Conservation (phyloP, 2,329 filamentous ascomycete genomes). For the Didymella glomerata region DNA sequence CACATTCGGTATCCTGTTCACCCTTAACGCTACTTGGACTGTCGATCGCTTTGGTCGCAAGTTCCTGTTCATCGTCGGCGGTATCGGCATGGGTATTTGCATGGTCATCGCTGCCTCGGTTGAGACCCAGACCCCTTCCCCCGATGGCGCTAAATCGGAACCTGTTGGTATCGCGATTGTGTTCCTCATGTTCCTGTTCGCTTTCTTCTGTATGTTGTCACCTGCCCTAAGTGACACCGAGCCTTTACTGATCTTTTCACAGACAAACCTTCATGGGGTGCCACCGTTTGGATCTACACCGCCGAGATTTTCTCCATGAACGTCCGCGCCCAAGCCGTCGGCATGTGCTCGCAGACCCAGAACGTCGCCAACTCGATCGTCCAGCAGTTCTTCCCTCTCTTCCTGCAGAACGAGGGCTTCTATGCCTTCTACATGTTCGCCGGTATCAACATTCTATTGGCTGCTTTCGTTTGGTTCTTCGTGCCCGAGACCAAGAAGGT, state of each 20-base stretch:
- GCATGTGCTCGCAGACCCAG: slow-evolving; percentile 66
- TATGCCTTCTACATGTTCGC: slow-evolving; percentile 66
- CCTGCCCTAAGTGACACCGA: not conserved
- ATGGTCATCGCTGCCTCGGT: slow-evolving; percentile 72
- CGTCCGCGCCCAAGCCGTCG: slow-evolving; percentile 74
- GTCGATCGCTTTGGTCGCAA: slow-evolving; percentile 76
- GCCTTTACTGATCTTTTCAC: slow-evolving; percentile 33
- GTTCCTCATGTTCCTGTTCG: slow-evolving; percentile 72
- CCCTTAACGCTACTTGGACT: slow-evolving; percentile 76
- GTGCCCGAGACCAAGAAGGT: slow-evolving; percentile 57
- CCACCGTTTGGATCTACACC: slow-evolving; percentile 76
- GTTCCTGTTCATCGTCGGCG: slow-evolving; percentile 73
- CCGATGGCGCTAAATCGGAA: slow-evolving; percentile 63
- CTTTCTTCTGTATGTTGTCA: slow-evolving; percentile 63
- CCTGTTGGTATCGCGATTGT: slow-evolving; percentile 73
- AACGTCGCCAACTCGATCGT: slow-evolving; percentile 73
- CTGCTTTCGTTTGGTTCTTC: slow-evolving; percentile 54
- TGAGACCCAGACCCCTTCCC: slow-evolving; percentile 65
- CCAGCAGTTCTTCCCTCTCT: slow-evolving; percentile 75
- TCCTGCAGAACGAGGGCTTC: slow-evolving; percentile 67
- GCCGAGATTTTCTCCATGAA: slow-evolving; percentile 76
- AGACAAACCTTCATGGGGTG: slow-evolving; percentile 75
- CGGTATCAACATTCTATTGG: slow-evolving; percentile 55
- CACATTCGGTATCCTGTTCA: slow-evolving; percentile 76
- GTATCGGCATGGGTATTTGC: slow-evolving; percentile 72